Evolutionary conservation across 1,284 basidiomycete species (phyloP).

Genomic region (Rhodotorula sp.): DNA sequence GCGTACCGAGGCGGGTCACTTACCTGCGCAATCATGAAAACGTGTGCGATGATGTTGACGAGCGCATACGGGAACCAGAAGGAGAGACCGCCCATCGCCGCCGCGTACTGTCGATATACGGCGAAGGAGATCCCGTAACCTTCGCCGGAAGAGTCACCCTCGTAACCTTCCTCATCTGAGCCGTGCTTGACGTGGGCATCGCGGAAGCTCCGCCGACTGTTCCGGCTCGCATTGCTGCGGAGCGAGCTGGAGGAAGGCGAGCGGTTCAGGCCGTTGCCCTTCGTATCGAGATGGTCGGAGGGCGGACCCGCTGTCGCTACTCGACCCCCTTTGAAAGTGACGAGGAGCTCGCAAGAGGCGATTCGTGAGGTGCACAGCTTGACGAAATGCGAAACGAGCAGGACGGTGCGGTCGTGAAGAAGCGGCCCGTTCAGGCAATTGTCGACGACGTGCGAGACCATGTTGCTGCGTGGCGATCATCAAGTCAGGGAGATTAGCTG

Average conservation of each 20-base stretch:
- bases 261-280: slow-evolving; percentile 42
- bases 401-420: slow-evolving; percentile 71
- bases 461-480: slow-evolving; percentile 60
- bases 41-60: slow-evolving; percentile 45
- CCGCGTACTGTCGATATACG: slow-evolving; percentile 79
- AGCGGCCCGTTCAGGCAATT: slow-evolving; percentile 80
- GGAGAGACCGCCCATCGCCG: slow-evolving; percentile 43
- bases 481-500: slow-evolving; percentile 51
- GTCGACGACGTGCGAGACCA: slow-evolving; percentile 76
- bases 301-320: slow-evolving; percentile 66
- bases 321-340: slow-evolving; percentile 74
- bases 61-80: slow-evolving; percentile 70
- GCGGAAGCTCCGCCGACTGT: slow-evolving; percentile 40
- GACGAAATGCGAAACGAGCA: slow-evolving; percentile 86
- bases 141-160: slow-evolving; percentile 82
- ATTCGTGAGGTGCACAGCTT: slow-evolving; percentile 70
- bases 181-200: slow-evolving; percentile 21
- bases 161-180: slow-evolving; percentile 44
- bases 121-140: slow-evolving; percentile 68
- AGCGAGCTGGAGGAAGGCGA: slow-evolving; percentile 46
- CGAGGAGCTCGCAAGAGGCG: slow-evolving; percentile 55
- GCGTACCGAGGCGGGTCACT: background rate
- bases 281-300: slow-evolving; percentile 58
- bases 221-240: slow-evolving; percentile 46
- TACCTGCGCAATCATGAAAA: slow-evolving; percentile 39